phyloP scores from a whole-genome alignment of 2,329 filamentous ascomycete species.

The Botrytis porri region DNA sequence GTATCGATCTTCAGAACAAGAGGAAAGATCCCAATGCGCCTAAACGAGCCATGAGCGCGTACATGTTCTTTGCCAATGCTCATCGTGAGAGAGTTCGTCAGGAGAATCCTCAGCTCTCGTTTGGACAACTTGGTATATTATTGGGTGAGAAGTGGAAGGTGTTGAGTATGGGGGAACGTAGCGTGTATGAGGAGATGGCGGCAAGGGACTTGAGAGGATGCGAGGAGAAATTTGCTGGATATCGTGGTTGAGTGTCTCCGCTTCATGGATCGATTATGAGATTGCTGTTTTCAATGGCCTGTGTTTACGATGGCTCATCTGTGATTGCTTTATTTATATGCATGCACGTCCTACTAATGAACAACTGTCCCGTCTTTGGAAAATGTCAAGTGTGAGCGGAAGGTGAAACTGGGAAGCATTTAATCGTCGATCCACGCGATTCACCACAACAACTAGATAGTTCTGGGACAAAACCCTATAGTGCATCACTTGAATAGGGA shows the following conservation, averaged over 20 bases:
- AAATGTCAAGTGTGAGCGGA: background rate
- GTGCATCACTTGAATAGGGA: background rate
- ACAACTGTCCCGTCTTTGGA: background rate
- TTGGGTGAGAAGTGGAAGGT: background rate
- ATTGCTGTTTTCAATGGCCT: background rate
- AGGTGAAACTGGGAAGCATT: background rate
- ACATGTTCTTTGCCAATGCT: background rate
- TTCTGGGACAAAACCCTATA: background rate
- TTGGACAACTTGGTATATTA: background rate
- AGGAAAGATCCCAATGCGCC: background rate
- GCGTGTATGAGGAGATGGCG: background rate
- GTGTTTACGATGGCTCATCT: background rate
- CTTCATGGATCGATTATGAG: too few relatives aligned
- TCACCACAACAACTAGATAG: background rate
- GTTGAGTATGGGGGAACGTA: background rate
- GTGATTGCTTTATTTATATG: background rate
- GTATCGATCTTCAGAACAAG: background rate
- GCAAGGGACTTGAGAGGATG: background rate
- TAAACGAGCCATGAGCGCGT: background rate
- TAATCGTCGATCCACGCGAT: background rate
- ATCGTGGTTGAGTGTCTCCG: background rate
- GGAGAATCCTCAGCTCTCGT: background rate
- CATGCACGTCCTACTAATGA: background rate
- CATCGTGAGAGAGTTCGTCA: background rate
- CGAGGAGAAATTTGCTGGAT: background rate